These are phyloP conservation scores for Naegleria lovaniensis DNA, from an alignment of 208 protist genomes.

Conservation along the genomic window DNA sequence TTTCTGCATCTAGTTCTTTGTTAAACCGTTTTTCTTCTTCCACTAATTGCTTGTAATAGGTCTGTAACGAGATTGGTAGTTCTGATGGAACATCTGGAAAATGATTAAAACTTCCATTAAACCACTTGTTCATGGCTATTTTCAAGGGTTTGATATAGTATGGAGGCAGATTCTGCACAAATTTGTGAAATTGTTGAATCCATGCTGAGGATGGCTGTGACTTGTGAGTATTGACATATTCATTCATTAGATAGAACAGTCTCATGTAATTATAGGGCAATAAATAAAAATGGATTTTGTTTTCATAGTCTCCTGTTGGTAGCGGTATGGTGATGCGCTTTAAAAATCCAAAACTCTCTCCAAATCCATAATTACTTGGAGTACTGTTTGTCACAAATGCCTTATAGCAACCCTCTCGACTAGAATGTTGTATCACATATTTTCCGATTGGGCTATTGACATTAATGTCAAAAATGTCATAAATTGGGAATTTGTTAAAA, in stretches of 20 bases:
- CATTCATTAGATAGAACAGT: constrained; percentile 14
- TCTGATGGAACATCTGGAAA: background rate
- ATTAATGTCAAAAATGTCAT: constrained; percentile 13
- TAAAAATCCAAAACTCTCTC: constrained; percentile 23
- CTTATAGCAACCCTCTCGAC: background rate
- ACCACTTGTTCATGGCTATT: background rate
- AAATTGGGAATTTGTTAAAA: constrained; percentile 1
- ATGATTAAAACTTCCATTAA: background rate
- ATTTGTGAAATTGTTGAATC: constrained; percentile 15
- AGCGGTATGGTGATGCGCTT: background rate
- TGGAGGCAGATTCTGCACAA: background rate
- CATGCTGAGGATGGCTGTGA: background rate
- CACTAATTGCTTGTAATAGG: background rate
- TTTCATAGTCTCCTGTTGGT: background rate
- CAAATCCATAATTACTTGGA: background rate
- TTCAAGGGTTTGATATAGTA: constrained; percentile 18
- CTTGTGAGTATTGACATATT: background rate
- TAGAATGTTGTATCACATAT: background rate
- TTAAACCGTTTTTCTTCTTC: background rate
- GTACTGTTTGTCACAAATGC: background rate
- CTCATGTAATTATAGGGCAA: constrained; percentile 15
- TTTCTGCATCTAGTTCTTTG: background rate
- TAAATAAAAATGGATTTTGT: background rate
- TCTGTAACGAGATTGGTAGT: background rate
- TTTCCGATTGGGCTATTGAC: background rate